Percentiles rank a stretch among this genome's conserved stretches.
These are phyloP conservation scores for Penicillium atrosanguineum DNA, from an alignment of 495 filamentous ascomycete species.

Conservation along the genomic window DNA sequence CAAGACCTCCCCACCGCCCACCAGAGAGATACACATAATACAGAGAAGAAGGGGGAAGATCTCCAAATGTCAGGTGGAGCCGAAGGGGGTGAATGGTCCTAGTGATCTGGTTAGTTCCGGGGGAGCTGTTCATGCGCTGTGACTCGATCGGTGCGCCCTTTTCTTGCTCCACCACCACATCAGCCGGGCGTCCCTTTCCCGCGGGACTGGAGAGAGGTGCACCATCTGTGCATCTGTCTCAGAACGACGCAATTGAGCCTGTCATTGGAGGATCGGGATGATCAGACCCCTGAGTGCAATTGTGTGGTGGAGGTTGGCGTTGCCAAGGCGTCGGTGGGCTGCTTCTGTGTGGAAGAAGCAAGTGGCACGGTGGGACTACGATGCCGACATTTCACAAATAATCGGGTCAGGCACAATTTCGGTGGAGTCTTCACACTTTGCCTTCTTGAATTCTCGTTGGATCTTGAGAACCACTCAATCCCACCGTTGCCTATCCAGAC, in stretches of 20 bases:
- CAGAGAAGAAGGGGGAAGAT: background rate
- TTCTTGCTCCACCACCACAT: constrained; percentile 21
- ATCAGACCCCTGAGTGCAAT: background rate
- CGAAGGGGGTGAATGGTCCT: constrained; percentile 16
- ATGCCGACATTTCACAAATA: background rate
- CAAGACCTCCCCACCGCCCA: constrained; percentile 6
- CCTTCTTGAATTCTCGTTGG: background rate
- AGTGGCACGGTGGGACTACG: background rate
- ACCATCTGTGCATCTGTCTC: background rate
- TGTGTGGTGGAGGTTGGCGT: background rate
- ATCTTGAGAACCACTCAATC: background rate
- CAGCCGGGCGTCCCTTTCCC: constrained; percentile 1
- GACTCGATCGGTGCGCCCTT: constrained; percentile 13
- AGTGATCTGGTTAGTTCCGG: constrained; percentile 13
- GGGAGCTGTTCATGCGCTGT: constrained; percentile 7
- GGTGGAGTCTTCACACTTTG: background rate
- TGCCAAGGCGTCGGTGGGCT: background rate
- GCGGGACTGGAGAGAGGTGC: background rate
- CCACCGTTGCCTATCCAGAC: too few relatives aligned
- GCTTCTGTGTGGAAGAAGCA: background rate
- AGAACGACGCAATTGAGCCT: background rate
- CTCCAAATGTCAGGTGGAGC: background rate
- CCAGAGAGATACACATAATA: too few relatives aligned
- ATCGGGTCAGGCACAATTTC: background rate
- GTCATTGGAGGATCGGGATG: background rate